A percentile compares a stretch with the other conserved stretches of the same genome.
Conservation (phyloP, 2,329 filamentous ascomycete genomes). For the Camillea tinctor region DNA sequence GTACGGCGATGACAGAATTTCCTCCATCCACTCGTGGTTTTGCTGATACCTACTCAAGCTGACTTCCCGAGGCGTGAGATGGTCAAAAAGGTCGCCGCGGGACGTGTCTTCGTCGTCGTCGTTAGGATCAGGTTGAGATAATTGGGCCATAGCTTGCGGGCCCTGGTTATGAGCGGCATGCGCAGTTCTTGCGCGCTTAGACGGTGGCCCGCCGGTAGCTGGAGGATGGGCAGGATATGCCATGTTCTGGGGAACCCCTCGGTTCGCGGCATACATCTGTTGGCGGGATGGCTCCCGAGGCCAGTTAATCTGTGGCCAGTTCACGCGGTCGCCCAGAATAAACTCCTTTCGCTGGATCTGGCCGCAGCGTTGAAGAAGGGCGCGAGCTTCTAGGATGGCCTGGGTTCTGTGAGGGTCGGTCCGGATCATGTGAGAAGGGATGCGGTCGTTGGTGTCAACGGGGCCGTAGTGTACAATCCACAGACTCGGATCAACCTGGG, state of each 20-base stretch:
- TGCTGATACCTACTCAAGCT: conserved; percentile 85
- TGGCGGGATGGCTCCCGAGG: conserved; percentile 54
- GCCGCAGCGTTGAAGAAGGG: conserved; percentile 69
- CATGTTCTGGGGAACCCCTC: conserved; percentile 58
- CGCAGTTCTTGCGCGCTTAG: conserved; percentile 53
- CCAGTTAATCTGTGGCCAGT: conserved; percentile 83
- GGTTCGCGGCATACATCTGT: conserved; percentile 49
- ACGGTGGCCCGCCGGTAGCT: conserved; percentile 46
- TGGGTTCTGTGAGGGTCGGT: conserved; percentile 58
- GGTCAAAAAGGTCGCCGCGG: conserved; percentile 84
- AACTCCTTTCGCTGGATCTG: conserved; percentile 89
- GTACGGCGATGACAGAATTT: conserved; percentile 89
- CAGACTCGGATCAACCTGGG: conserved; percentile 74
- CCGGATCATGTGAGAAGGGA: conserved; percentile 67
- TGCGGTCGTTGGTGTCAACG: conserved; percentile 69
- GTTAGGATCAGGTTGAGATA: conserved; percentile 46
- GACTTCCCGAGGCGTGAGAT: conserved; percentile 84
- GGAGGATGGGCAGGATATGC: conserved; percentile 57
- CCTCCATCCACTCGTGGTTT: conserved; percentile 99
- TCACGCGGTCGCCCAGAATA: conserved; percentile 84
- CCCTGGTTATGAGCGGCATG: conserved; percentile 40
- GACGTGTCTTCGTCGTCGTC: conserved; percentile 91
- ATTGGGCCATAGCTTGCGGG: conserved; percentile 36
- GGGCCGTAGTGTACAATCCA: conserved; percentile 92
- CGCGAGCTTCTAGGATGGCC: conserved; percentile 58